Evolutionary conservation across 1,284 basidiomycete species (phyloP), one percentile per base, ranked within the genome.

Genomic region (Moesziomyces antarcticus): DNA sequence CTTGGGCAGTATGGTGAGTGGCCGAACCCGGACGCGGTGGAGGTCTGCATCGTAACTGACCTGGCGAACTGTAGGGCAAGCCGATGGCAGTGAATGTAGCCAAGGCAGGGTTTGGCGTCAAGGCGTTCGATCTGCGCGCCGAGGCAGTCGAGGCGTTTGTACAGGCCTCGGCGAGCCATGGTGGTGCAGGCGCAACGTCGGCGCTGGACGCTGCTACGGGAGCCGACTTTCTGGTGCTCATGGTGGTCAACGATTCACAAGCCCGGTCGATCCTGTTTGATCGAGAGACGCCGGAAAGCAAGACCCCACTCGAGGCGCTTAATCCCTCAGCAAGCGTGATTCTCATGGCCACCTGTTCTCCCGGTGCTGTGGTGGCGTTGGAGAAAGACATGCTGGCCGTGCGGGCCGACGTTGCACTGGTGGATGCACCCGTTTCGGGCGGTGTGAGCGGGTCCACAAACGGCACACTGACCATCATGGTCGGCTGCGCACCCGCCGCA

Each of bases 261-360:
- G 65, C 65, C 2, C 53, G 59, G 11, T 21, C 50, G 1, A 62
- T 68, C 24, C 47, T 68, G 0, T 47, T 68, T 45, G 16, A 24
- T 22, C 55, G 37, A 21, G 9, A 47, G 4, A 21, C 41, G 14
- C 7, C 24, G n/a, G 35, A 49, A 1, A 30, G 25, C 7, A n/a
- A n/a, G 16, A 48, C 46, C 2, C 54, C 48, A 13, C 49, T 57
- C 3, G 18, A 48, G 81, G 83, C 70, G 8, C 77, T 85, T 9
- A 50, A 79, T 16, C 46, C 75, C 16, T 73, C 77, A 18, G 73
- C 85, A 1, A 60, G 71, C 14, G 77, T 86, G 51, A 79, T 86
- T 27, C 79, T 83, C 30, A 85, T 84, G 67, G 85, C 85, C 0
- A 86, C 85, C 3, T 84, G 85, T 22, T 81, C 85, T 0, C 85